phyloP scores from a whole-genome alignment of 331 rosid genomes.

The Cydonia oblonga region DNA sequence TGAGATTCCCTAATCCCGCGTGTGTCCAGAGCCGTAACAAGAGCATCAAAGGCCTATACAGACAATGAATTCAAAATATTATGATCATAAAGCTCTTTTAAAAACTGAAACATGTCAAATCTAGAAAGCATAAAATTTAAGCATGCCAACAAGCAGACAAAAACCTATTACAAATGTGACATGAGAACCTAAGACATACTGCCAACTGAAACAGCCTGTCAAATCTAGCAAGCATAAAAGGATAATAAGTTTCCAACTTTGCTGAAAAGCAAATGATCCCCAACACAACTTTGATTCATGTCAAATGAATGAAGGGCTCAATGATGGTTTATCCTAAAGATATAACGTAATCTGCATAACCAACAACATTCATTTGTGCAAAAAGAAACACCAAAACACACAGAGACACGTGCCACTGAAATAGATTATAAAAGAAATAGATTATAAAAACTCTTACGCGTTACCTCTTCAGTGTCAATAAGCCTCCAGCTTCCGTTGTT shows the following conservation, averaged over 20 bases:
- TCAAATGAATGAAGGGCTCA: not conserved
- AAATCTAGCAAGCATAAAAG: not conserved
- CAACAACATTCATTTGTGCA: not conserved
- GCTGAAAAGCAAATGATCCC: not conserved
- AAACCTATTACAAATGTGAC: not conserved
- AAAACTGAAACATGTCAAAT: not conserved
- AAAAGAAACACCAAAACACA: not conserved
- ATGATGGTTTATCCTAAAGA: not conserved
- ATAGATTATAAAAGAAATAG: not conserved
- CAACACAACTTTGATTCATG: not conserved
- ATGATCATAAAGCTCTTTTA: not conserved
- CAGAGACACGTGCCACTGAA: not conserved
- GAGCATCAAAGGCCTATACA: conserved; percentile 73
- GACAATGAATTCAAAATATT: not conserved
- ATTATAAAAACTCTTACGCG: not conserved
- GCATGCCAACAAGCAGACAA: not conserved
- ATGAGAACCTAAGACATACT: not conserved
- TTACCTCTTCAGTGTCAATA: conserved; percentile 90
- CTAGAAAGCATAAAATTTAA: not conserved
- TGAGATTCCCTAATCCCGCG: conserved; percentile 95
- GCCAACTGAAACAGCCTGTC: not conserved
- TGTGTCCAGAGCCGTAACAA: conserved; percentile 64
- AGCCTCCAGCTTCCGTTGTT: conserved; percentile 85
- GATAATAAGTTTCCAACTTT: not conserved
- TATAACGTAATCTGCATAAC: not conserved